Evolutionary conservation across 805 yeast genomes (phyloP), one percentile per base, ranked within the genome.

Genomic region (Metschnikowia shivogae): DNA sequence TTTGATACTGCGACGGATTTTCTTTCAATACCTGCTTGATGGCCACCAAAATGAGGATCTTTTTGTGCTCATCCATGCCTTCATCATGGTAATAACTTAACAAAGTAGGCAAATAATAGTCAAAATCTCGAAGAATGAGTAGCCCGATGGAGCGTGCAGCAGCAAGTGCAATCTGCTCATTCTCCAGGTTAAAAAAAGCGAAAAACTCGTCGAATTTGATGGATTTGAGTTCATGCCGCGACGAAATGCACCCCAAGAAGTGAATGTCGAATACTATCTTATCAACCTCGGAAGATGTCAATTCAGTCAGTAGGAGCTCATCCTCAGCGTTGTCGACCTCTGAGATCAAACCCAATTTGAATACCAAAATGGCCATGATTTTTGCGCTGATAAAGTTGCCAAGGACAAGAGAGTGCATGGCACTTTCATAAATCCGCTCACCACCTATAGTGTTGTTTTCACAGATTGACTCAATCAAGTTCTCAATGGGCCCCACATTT

Each of bases 141-240:
- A 74, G 70, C 1, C 86, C 84, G 26, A 81, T 57, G 0, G 83
- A 70, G 39, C 73, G 71, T 1, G 84, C 76, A 1, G 84, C 72
- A 19, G 77, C 76, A 6, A 67, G 50, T 43, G 69, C 70, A 5
- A 74, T 56, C 5, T 59, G 45, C 7, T 62, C 63, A 31, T 73
- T 74, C 14, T 44, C 47, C 34, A 32, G 35, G 24, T 39, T 32
- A 5, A 31, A 32, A 22, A 39, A 32, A 3, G 24, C 36, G 52
- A 62, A 59, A 52, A 80, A 59, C 13, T 72, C 64, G 1, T 61
- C 67, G 24, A 74, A 53, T 3, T 67, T 59, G 17, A 68, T 52
- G 5, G 40, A 38, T 4, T 37, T 29, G 27, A 45, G 34, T 6
- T 36, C 44, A 6, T 34, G 33, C 11, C 14, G 38, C 2, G 50